phyloP scores from a whole-genome alignment of 2,329 filamentous ascomycete genomes.

The Tolypocladium paradoxum region DNA sequence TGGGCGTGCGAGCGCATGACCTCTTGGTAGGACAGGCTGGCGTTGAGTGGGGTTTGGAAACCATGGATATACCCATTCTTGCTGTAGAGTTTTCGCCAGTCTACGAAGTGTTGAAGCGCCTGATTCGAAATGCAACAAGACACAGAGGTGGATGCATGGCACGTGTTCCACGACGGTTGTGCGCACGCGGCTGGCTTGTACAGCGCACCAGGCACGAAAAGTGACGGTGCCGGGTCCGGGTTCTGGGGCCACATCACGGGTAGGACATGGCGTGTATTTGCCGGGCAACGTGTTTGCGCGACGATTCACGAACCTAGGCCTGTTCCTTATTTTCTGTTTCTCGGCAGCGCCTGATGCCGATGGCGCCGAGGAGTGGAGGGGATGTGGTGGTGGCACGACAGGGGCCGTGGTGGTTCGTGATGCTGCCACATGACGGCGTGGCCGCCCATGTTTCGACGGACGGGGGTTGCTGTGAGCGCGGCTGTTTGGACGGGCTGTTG shows the following conservation, averaged over 20 bases:
- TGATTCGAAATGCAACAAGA: not conserved
- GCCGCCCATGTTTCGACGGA: not conserved
- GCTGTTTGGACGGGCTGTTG: not conserved
- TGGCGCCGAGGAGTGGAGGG: not conserved
- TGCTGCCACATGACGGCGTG: not conserved
- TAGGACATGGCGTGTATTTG: not conserved
- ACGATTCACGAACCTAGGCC: not conserved
- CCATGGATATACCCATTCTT: not conserved
- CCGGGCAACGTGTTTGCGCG: not conserved
- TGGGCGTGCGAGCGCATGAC: not conserved
- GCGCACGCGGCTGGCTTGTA: not conserved
- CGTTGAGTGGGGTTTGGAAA: not conserved
- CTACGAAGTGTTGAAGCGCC: not conserved
- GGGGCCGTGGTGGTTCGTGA: not conserved
- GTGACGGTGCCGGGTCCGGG: not conserved
- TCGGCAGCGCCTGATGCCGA: not conserved
- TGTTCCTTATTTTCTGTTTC: not conserved
- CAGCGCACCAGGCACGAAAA: not conserved
- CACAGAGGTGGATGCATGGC: not conserved
- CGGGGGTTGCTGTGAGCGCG: not conserved
- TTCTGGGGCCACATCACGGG: not conserved
- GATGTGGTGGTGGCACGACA: not conserved
- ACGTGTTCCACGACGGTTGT: not conserved
- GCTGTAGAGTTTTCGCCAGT: not conserved
- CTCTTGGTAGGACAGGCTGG: not conserved